Evolutionary conservation across 1,284 basidiomycete species (phyloP).

Genomic region (Marasmius fiardii): DNA sequence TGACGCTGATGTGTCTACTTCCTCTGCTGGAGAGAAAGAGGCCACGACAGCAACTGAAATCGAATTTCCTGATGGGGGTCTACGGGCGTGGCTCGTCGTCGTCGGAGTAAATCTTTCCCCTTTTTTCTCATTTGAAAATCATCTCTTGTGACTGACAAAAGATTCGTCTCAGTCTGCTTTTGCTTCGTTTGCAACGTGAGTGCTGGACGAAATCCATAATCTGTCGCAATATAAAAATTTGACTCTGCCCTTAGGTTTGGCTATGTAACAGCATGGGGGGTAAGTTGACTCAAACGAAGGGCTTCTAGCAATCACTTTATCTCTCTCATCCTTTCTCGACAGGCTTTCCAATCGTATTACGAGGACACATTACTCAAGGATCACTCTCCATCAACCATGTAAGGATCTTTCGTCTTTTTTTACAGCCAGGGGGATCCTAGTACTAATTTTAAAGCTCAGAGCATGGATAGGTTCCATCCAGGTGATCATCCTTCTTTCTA

Average conservation of each 20-base stretch:
- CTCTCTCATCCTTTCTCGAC: background rate
- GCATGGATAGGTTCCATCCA: constrained; percentile 60
- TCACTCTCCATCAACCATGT: constrained; percentile 42
- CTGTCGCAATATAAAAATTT: background rate
- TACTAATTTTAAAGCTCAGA: constrained; percentile 22
- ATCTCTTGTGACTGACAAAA: background rate
- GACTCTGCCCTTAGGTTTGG: constrained; percentile 10
- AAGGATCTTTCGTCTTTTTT: constrained; percentile 16
- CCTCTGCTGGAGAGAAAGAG: too few relatives aligned
- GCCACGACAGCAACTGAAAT: background rate
- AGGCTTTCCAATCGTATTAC: constrained; percentile 48
- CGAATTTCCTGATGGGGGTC: constrained; percentile 13
- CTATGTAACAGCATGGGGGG: constrained; percentile 15
- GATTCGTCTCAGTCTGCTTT: constrained; percentile 6
- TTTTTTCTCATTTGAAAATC: background rate
- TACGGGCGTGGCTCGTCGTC: constrained; percentile 12
- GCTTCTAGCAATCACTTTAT: background rate
- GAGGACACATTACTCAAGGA: constrained; percentile 29
- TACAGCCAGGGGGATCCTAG: background rate
- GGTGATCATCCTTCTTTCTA: constrained; percentile 18
- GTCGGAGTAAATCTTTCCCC: constrained; percentile 6
- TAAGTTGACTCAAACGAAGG: too few relatives aligned
- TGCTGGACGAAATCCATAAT: background rate
- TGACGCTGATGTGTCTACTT: too few relatives aligned
- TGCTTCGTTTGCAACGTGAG: constrained; percentile 10